Percentiles rank a stretch among this genome's conserved stretches.
Evolutionary conservation across 2,329 filamentous ascomycete genomes (phyloP).

Genomic region (Teratosphaeria gauchensis): DNA sequence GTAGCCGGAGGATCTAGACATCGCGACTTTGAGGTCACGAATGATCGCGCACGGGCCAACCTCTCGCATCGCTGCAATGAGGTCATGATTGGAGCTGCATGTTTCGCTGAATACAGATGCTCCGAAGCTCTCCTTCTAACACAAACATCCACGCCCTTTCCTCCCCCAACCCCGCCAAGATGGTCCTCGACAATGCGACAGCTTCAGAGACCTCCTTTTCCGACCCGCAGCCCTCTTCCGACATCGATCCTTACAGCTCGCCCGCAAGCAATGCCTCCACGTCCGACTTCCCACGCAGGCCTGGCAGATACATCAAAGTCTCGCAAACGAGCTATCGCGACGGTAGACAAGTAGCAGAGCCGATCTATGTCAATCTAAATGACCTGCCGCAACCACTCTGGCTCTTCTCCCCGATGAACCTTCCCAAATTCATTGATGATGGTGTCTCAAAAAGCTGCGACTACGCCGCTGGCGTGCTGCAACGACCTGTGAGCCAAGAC

Average conservation of each 20-base stretch:
- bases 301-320: constrained; percentile 8
- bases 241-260: constrained; percentile 31
- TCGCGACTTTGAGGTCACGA: too few species aligned
- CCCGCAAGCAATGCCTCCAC: constrained; percentile 18
- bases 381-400: constrained; percentile 29
- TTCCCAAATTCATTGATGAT: constrained; percentile 18
- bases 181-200: constrained; percentile 33
- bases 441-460: constrained; percentile 23
- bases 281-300: constrained; percentile 3
- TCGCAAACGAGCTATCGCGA: constrained; percentile 3
- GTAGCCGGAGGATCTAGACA: too few species aligned
- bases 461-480: constrained; percentile 23
- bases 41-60: too few species aligned
- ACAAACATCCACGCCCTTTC: neutral
- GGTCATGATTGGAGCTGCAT: neutral
- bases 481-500: constrained; percentile 29
- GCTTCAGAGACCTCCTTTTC: constrained; percentile 21
- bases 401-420: constrained; percentile 25
- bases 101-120: neutral
- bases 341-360: neutral
- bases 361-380: constrained; percentile 27
- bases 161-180: constrained; percentile 11
- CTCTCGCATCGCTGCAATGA: neutral
- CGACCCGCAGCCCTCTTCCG: constrained; percentile 21
- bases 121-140: neutral